Conservation (phyloP, 2,329 filamentous ascomycete species). For the Beauveria bassiana region DNA sequence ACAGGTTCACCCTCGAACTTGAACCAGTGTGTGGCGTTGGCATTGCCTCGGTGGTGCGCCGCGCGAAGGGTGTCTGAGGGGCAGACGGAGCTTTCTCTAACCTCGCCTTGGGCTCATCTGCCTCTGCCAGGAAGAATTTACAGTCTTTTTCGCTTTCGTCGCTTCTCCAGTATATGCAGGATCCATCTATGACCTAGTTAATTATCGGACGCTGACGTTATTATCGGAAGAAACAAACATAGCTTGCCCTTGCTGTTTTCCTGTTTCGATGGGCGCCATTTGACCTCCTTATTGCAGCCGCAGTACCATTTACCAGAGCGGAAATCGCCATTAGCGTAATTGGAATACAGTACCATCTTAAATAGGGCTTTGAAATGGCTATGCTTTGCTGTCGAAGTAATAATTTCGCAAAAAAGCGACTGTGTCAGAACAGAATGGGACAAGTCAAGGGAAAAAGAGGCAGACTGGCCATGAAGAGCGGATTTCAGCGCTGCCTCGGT, state of each 20-base stretch:
- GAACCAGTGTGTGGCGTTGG: not conserved
- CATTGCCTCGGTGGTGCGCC: not conserved
- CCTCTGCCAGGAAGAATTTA: not conserved
- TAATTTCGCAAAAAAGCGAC: not conserved
- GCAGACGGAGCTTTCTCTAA: not conserved
- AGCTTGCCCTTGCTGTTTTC: not conserved
- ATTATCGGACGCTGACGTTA: not conserved
- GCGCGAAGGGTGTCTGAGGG: not conserved
- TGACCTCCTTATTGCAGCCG: not conserved
- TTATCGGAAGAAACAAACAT: not conserved
- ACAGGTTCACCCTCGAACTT: not conserved
- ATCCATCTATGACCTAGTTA: not conserved
- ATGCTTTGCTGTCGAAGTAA: not conserved
- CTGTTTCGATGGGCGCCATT: not conserved
- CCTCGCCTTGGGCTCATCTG: not conserved
- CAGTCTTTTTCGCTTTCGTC: not conserved
- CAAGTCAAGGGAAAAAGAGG: not conserved
- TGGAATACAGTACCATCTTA: not conserved
- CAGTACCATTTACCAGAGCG: not conserved
- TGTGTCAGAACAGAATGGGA: not conserved
- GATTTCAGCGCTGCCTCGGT: fast-evolving
- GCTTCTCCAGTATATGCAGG: not conserved
- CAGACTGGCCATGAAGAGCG: too few species aligned
- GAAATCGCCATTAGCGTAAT: not conserved
- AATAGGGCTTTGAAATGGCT: not conserved